phyloP scores from a whole-genome alignment of 257 asterid species.

The Fraxinus excelsior region DNA sequence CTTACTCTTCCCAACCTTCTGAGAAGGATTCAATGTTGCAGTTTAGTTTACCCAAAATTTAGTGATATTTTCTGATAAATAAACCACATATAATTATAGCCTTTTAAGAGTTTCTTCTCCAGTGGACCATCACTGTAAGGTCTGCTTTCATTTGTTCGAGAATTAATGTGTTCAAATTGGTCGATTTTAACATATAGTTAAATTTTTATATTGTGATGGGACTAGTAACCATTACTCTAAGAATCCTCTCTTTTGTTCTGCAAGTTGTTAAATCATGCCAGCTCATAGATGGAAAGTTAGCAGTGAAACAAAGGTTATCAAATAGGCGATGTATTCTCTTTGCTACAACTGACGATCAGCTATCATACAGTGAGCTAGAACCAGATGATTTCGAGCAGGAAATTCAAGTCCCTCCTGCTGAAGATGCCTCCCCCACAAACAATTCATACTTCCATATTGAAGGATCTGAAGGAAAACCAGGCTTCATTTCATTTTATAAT shows the following conservation, averaged over 20 bases:
- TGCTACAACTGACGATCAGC: constrained; percentile 59
- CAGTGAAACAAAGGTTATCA: constrained; percentile 32
- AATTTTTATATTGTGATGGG: neutral
- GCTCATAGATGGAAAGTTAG: constrained; percentile 42
- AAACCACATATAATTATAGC: constrained; percentile 9
- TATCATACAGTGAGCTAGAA: constrained; percentile 49
- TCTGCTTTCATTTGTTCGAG: constrained; percentile 11
- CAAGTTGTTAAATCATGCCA: constrained; percentile 49
- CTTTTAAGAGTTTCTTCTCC: constrained; percentile 10
- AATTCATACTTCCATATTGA: constrained; percentile 38
- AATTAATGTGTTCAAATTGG: neutral
- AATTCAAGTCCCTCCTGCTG: constrained; percentile 40
- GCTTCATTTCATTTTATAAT: constrained; percentile 74
- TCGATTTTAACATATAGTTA: constrained; percentile 1
- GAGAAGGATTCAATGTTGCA: neutral
- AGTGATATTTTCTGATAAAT: neutral
- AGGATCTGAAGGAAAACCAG: constrained; percentile 74
- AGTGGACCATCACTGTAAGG: neutral
- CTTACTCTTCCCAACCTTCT: constrained; percentile 8
- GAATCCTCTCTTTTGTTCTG: constrained; percentile 22
- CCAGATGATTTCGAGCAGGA: constrained; percentile 49
- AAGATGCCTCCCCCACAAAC: constrained; percentile 39
- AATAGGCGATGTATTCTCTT: constrained; percentile 36
- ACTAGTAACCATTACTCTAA: constrained; percentile 6
- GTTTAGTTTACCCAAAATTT: constrained; percentile 3